These are phyloP conservation scores for Pythium insidiosum DNA, from an alignment of 352 stramenopile genomes.

Conservation along the genomic window DNA sequence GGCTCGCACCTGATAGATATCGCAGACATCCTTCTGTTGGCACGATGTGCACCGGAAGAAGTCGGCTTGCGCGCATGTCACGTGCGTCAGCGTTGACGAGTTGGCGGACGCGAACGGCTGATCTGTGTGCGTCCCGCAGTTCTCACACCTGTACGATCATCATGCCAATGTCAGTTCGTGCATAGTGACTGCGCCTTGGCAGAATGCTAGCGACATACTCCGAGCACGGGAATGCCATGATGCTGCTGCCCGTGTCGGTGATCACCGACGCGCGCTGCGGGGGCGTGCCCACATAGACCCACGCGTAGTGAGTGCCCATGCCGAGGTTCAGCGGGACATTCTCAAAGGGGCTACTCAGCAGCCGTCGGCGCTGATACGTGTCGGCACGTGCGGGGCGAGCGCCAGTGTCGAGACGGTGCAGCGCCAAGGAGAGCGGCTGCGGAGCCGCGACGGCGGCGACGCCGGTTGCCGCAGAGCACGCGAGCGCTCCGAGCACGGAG, in stretches of 20 bases:
- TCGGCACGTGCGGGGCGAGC: slow-evolving; percentile 20
- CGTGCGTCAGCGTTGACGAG: slow-evolving; percentile 63
- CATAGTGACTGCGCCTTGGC: background rate
- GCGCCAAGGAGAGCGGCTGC: slow-evolving; percentile 7
- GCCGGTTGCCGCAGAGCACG: too few relatives aligned
- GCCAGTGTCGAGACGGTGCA: slow-evolving; percentile 7
- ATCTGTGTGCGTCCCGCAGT: slow-evolving; percentile 74
- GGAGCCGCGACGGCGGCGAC: too few relatives aligned
- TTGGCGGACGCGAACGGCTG: slow-evolving; percentile 42
- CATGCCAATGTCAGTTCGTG: background rate
- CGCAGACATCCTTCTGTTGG: slow-evolving; percentile 35
- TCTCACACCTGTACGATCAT: slow-evolving; percentile 25
- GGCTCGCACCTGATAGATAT: slow-evolving; percentile 39
- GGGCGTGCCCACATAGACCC: slow-evolving; percentile 73
- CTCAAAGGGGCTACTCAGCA: slow-evolving; percentile 30
- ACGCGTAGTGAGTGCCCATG: slow-evolving; percentile 78
- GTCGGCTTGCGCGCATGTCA: slow-evolving; percentile 39
- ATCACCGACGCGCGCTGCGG: slow-evolving; percentile 80
- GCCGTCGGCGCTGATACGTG: slow-evolving; percentile 32
- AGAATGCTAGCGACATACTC: too few relatives aligned
- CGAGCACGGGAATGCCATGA: slow-evolving; percentile 79
- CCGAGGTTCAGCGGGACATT: slow-evolving; percentile 56
- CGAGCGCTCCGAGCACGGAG: too few relatives aligned
- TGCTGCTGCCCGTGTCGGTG: slow-evolving; percentile 66
- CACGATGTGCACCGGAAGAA: slow-evolving; percentile 62